A percentile compares a stretch with the other conserved stretches of the same genome.
These are phyloP conservation scores for Claviceps fusiformis DNA, from an alignment of 2,329 filamentous ascomycete species.

Conservation along the genomic window DNA sequence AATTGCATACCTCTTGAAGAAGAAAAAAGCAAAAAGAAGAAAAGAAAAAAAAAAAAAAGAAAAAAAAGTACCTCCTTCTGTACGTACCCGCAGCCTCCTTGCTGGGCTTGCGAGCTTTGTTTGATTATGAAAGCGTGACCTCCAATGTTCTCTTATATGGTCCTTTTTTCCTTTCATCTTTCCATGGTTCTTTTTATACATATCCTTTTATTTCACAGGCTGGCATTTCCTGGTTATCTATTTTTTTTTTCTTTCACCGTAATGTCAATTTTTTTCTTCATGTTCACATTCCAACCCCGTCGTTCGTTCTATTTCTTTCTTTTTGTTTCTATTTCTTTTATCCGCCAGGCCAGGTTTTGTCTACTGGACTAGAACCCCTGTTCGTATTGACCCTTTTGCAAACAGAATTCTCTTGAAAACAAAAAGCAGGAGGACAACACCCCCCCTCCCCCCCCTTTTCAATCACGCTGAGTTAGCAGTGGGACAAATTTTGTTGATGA, in stretches of 20 bases:
- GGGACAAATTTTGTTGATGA: constrained; percentile 2
- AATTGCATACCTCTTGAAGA: not conserved
- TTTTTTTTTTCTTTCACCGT: not conserved
- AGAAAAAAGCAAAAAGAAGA: not conserved
- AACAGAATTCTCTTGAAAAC: not conserved
- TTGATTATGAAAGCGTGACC: not conserved
- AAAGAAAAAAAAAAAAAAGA: too few species aligned
- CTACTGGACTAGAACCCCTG: not conserved
- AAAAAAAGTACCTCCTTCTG: too few species aligned
- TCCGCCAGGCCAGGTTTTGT: not conserved
- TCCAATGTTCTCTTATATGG: not conserved
- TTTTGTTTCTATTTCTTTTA: not conserved
- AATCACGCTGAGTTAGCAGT: not conserved
- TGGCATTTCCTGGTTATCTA: not conserved
- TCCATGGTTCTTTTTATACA: not conserved
- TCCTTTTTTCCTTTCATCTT: not conserved
- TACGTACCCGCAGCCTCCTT: not conserved
- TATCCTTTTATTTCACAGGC: not conserved
- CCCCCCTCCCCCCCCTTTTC: not conserved
- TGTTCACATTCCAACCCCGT: not conserved
- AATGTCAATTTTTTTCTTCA: not conserved
- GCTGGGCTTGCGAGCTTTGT: not conserved
- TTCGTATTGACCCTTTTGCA: not conserved
- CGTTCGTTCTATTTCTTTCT: not conserved
- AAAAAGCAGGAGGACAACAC: constrained; percentile 1